Base-by-base conservation (phyloP, 129 eudicot species). In the Lactuca saligna region DNA sequence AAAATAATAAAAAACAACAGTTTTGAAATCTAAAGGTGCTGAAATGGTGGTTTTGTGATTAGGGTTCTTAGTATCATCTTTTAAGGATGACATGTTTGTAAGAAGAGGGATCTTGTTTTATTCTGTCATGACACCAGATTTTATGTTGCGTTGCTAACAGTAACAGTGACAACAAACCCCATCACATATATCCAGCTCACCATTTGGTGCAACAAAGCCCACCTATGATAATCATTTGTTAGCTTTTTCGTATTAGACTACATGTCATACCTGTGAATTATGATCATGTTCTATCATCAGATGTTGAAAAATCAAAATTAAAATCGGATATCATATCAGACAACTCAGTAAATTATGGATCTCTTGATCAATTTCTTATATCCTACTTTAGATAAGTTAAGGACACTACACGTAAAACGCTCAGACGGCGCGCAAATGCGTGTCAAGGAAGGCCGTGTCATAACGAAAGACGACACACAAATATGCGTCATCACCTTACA, bases 211-310 rank as follows among this genome's bases (percentile, higher is more conserved):
- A 62, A 86, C 79, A 67, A 88, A 88, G 46, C 95, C 96, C 55
- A 77, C 81, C n/a, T 95, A 76, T 49, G 87, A 76, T 31, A n/a
- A n/a, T 80, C 87, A 69, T 82, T 84, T 0, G 72, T 66, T 33
- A 78, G 71, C 77, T 82, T 84, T 70, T 81, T 88, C 0, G 96
- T 96, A 50, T 91, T 91, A 48, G 84, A 82, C 57, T 70, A 73
- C 87, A 79, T 78, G 81, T 86, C 85, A 79, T 91, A 91, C 87
- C 98, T 91, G n/a, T n/a, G n/a, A n/a, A n/a, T n/a, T n/a, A n/a
- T n/a, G n/a, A n/a, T n/a, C n/a, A n/a, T n/a, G n/a, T n/a, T n/a
- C n/a, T n/a, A n/a, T n/a, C n/a, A n/a, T n/a, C n/a, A n/a, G n/a
- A n/a, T n/a, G n/a, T n/a, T n/a, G n/a, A n/a, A n/a, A n/a, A n/a